Evolutionary conservation across 108 stramenopile genomes (phyloP), one percentile per base, ranked within the genome.

Genomic region (Skeletonema grethae): DNA sequence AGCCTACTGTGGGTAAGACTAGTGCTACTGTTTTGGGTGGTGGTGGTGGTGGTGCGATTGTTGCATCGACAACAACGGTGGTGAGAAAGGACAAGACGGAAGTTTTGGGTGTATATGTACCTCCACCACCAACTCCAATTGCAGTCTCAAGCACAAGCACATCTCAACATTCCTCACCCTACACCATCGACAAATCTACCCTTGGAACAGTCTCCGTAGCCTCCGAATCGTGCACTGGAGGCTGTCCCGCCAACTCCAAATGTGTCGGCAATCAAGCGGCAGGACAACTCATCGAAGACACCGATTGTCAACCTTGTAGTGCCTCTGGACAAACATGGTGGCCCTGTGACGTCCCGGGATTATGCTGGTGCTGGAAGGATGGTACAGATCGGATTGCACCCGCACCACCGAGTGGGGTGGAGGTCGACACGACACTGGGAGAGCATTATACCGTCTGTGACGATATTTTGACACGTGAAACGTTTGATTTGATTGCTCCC

Each of bases 301-400:
- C 16, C 5, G 73, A 74, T 46, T 74, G 73, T 22, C 11, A 29
- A 13, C 41, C 63, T 8, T 69, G 76, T 11, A 38, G 36, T 46
- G 55, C 24, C 41, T 43, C 57, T 3, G 76, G 68, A 35, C 68
- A 69, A 24, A 69, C 61, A 0, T 74, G 73, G 73, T 74, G 73
- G 73, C 73, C 73, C 0, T 74, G 66, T 46, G 64, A 65, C 43
- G 39, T 72, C 11, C 63, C 32, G 31, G 72, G 72, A 11, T 28
- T 72, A 30, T 72, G 73, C 36, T 74, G 73, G 73, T 74, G 73
- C 30, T 74, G 73, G 73, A 25, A 63, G 11, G 73, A 74, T 35
- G 73, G 73, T 3, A 65, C 73, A 0, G 63, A 74, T 30, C 35
- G 73, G 11, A 74, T 74, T 18, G 73, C 73, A 9, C 73, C 73